Base-by-base conservation (phyloP, 2,329 filamentous ascomycete species). In the Coniochaeta ligniaria region DNA sequence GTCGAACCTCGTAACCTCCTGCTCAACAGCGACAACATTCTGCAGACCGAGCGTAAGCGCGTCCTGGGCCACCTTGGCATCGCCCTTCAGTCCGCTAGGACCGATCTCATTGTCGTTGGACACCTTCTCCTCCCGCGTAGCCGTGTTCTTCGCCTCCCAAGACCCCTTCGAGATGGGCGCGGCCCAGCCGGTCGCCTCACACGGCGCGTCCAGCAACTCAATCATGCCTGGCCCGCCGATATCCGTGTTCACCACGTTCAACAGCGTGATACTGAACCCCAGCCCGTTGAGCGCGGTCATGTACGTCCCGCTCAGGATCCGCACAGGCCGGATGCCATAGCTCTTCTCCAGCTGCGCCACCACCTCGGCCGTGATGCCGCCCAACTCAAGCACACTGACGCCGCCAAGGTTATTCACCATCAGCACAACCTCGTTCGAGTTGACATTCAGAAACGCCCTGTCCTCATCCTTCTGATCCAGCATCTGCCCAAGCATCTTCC, bases 261-360 rank as follows among this genome's bases (percentile, higher is more conserved):
- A 78, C 36, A 93, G 72, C 7, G 85, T 83, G 66, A 92, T 84
- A 71, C 87, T 91, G 74, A 92, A 92, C 6, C 89, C 90, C 6
- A 89, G 77, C 0, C 88, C 89, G 70, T 92, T 91, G 62, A 93
- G 76, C 64, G 87, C 91, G 6, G 89, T 92, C 88, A 92, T 92
- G 72, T 85, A 92, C 0, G 88, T 89, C 33, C 89, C 89, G 57
- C 81, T 80, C 58, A 91, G 74, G 64, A 90, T 80, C 55, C 90
- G 78, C 17, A 84, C 83, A 0, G 88, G 88, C 36, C 76, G 79
- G 68, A 91, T 86, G 63, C 77, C 76, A 71, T 85, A 85, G 60
- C 74, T 76, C 56, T 74, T 73, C 41, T 76, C 77, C 52, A 92
- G 77, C 74, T 91, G 89, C 57, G 76, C 74, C 4, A 85, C 80